These are phyloP conservation scores for Coix lacrymajobi DNA, from an alignment of 176 grass and related monocot species.

Conservation along the genomic window DNA sequence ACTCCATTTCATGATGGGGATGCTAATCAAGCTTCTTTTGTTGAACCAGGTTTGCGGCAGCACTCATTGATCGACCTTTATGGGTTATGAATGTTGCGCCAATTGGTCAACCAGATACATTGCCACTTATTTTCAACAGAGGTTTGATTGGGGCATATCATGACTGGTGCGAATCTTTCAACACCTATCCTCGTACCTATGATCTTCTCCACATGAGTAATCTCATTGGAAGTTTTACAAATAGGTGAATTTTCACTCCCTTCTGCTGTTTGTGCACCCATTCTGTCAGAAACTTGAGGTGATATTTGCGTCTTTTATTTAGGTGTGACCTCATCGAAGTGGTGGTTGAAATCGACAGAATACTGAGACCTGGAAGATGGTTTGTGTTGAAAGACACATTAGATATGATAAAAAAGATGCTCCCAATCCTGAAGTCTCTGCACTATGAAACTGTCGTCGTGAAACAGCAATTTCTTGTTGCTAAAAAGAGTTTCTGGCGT, in stretches of 20 bases:
- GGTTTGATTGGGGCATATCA: conserved; percentile 89
- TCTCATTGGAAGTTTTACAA: conserved; percentile 61
- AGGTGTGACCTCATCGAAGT: conserved; percentile 74
- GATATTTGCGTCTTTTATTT: neutral
- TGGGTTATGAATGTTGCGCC: conserved; percentile 90
- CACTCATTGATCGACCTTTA: conserved; percentile 63
- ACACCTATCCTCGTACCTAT: conserved; percentile 93
- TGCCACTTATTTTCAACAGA: conserved; percentile 68
- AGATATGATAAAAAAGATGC: conserved; percentile 62
- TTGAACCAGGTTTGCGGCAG: conserved; percentile 75
- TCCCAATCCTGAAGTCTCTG: conserved; percentile 55
- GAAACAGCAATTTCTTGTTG: conserved; percentile 71
- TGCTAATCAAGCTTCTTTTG: conserved; percentile 24
- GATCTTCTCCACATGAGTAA: conserved; percentile 80
- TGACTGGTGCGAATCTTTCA: conserved; percentile 92
- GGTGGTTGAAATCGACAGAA: conserved; percentile 79
- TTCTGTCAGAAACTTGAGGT: neutral
- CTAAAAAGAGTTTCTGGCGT: conserved; percentile 65
- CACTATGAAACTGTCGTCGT: conserved; percentile 53
- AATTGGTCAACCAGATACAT: conserved; percentile 47
- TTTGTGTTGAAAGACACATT: conserved; percentile 67
- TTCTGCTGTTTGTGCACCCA: neutral
- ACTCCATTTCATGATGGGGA: neutral
- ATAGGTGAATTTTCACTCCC: conserved; percentile 34
- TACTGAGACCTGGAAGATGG: conserved; percentile 86